phyloP scores from a whole-genome alignment of 257 asterid species.

The Solanum pennellii region DNA sequence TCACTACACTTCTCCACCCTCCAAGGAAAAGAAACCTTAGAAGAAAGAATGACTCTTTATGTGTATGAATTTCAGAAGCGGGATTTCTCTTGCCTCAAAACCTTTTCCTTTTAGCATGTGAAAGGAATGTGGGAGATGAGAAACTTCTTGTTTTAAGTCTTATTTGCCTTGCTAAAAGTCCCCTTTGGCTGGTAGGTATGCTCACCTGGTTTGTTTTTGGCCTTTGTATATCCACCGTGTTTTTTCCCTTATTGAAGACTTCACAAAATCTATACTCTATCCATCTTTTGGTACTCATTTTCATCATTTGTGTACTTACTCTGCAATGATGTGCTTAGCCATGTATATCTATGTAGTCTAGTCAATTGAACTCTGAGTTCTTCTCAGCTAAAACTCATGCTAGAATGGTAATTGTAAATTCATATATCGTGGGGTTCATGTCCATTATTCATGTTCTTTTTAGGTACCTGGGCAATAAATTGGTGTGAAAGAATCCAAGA shows the following conservation, averaged over 20 bases:
- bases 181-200: neutral
- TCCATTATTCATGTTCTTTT: neutral
- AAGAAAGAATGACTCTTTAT: neutral
- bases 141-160: neutral
- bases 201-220: neutral
- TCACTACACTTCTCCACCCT: neutral
- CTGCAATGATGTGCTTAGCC: neutral
- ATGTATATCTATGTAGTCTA: neutral
- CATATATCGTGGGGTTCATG: neutral
- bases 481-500: constrained; percentile 23
- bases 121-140: neutral
- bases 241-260: neutral
- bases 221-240: neutral
- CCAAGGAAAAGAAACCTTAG: neutral
- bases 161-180: neutral
- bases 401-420: neutral
- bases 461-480: neutral
- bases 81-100: neutral
- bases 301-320: neutral
- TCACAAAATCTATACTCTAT: neutral
- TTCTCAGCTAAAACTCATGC: neutral
- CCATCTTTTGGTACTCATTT: neutral
- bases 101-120: neutral
- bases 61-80: neutral
- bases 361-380: neutral